phyloP scores from a whole-genome alignment of 768 basidiomycete genomes.

The Tulasnella sp. region DNA sequence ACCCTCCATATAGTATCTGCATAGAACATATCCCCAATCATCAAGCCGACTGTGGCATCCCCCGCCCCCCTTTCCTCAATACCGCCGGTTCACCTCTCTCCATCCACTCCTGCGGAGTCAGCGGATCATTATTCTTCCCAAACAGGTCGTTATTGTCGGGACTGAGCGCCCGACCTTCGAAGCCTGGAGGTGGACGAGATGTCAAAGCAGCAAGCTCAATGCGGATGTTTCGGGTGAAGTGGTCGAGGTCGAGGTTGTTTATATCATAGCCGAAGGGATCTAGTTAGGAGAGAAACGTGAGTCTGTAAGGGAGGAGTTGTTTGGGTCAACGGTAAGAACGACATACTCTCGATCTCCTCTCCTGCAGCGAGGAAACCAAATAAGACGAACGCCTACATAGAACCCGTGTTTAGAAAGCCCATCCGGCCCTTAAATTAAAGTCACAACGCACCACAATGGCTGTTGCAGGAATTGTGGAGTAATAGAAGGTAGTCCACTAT shows the following conservation, averaged over 20 bases:
- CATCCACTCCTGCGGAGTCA: constrained; percentile 3
- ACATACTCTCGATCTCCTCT: constrained; percentile 21
- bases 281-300: too few species aligned
- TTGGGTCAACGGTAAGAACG: too few species aligned
- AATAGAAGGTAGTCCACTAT: constrained; percentile 45
- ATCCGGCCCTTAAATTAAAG: neutral
- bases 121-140: neutral
- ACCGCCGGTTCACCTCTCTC: neutral
- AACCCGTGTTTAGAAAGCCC: neutral
- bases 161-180: constrained; percentile 29
- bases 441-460: constrained; percentile 36
- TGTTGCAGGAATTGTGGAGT: constrained; percentile 59
- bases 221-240: constrained; percentile 29
- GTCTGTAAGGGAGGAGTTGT: too few species aligned
- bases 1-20: neutral
- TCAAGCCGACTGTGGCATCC: neutral
- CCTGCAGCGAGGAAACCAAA: constrained; percentile 20
- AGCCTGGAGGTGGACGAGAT: constrained; percentile 26
- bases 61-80: neutral
- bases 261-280: neutral
- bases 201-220: constrained; percentile 29
- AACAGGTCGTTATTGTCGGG: constrained; percentile 23
- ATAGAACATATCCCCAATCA: neutral
- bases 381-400: constrained; percentile 13
- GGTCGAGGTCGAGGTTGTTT: constrained; percentile 31